Conservation (phyloP, 2,329 filamentous ascomycete species). For the Penicillium sp. region DNA sequence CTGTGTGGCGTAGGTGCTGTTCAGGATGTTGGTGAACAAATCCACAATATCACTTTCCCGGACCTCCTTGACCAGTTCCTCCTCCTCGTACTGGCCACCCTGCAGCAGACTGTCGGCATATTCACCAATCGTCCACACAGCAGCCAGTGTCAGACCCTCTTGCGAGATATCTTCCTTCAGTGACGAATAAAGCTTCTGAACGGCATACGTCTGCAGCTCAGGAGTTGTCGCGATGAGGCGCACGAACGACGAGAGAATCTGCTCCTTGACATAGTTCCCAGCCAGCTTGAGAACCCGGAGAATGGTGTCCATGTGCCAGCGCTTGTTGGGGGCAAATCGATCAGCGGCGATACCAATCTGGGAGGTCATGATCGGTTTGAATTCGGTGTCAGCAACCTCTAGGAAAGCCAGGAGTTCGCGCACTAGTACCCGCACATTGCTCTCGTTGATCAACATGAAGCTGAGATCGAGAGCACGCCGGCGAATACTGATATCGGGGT, state of each 20-base stretch:
- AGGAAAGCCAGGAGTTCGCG: constrained; percentile 90
- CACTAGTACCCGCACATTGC: constrained; percentile 89
- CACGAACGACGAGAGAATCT: constrained; percentile 93
- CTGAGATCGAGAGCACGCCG: constrained; percentile 92
- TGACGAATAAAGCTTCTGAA: constrained; percentile 86
- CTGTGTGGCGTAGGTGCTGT: constrained; percentile 89
- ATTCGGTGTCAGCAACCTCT: constrained; percentile 95
- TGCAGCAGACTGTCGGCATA: constrained; percentile 86
- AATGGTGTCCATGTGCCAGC: constrained; percentile 99
- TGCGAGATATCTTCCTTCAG: constrained; percentile 97
- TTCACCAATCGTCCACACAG: constrained; percentile 96
- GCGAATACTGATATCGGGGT: constrained; percentile 97
- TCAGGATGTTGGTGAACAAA: constrained; percentile 84
- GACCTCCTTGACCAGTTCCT: constrained; percentile 76
- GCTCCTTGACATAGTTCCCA: constrained; percentile 95
- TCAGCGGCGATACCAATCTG: constrained; percentile 97
- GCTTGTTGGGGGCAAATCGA: constrained; percentile 90
- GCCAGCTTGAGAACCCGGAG: constrained; percentile 86
- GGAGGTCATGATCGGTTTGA: constrained; percentile 96
- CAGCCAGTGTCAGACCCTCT: constrained; percentile 87
- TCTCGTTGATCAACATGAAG: constrained; percentile 96
- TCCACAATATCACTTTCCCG: constrained; percentile 88
- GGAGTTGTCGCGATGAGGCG: constrained; percentile 90
- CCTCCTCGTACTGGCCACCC: constrained; percentile 88
- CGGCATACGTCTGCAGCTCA: constrained; percentile 91